These are phyloP conservation scores for Hypomontagnella submonticulosa DNA, from an alignment of 495 filamentous ascomycete species.

Conservation along the genomic window DNA sequence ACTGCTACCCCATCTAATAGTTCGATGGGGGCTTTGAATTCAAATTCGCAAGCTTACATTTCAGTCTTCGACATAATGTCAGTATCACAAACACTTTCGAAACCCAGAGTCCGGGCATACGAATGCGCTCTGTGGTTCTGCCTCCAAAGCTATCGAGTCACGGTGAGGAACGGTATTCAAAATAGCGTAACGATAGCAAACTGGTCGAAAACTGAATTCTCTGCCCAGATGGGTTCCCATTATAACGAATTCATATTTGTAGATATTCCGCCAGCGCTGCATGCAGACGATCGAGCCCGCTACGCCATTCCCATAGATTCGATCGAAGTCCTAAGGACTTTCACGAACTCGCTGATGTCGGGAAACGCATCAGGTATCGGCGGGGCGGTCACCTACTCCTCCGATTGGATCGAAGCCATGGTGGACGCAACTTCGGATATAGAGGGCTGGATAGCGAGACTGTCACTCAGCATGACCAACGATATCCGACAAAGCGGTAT, in stretches of 20 bases:
- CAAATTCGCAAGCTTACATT: slow-evolving; percentile 42
- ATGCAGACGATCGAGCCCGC: slow-evolving; percentile 37
- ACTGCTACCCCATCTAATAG: slow-evolving; percentile 47
- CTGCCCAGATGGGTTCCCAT: slow-evolving; percentile 24
- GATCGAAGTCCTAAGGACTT: slow-evolving; percentile 41
- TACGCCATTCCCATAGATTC: slow-evolving; percentile 49
- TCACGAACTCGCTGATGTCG: slow-evolving; percentile 46
- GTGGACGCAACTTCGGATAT: slow-evolving; percentile 46
- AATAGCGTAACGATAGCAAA: slow-evolving; percentile 37
- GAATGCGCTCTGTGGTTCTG: slow-evolving; percentile 55
- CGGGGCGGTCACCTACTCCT: slow-evolving; percentile 46
- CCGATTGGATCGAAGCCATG: slow-evolving; percentile 55
- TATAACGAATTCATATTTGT: slow-evolving; percentile 47
- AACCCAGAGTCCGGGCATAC: slow-evolving; percentile 17
- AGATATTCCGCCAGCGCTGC: slow-evolving; percentile 46
- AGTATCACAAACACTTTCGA: slow-evolving; percentile 22
- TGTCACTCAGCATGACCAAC: slow-evolving; percentile 50
- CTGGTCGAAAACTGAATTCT: slow-evolving; percentile 46
- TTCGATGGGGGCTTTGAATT: slow-evolving; percentile 19
- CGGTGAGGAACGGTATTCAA: slow-evolving; percentile 42
- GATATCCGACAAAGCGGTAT: slow-evolving; percentile 48
- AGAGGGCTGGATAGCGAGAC: slow-evolving; percentile 44
- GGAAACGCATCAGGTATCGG: slow-evolving; percentile 45
- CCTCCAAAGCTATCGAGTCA: slow-evolving; percentile 45
- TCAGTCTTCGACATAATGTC: slow-evolving; percentile 53